Evolutionary conservation across 257 asterid genomes (phyloP).

Genomic region (Nemophila menziesii): DNA sequence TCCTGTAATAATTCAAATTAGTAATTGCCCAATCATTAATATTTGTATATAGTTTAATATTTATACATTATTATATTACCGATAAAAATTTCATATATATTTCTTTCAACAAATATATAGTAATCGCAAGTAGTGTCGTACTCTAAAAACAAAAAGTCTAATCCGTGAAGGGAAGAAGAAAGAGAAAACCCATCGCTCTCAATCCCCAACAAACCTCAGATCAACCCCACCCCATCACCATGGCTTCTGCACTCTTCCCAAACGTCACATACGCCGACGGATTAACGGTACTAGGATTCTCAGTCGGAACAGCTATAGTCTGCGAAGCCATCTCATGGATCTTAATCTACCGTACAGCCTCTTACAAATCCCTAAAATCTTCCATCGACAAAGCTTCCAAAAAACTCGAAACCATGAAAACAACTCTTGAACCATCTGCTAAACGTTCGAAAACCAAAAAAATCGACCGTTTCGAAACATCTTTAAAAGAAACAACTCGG

Average conservation of each 20-base stretch:
- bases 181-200: background rate
- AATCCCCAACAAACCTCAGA: background rate
- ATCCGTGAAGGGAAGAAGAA: background rate
- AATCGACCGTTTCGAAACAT: slow-evolving; percentile 80
- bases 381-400: slow-evolving; percentile 91
- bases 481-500: slow-evolving; percentile 82
- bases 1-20: no score
- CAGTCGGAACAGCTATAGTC: slow-evolving; percentile 67
- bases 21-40: no score
- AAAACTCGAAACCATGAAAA: slow-evolving; percentile 87
- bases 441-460: slow-evolving; percentile 53
- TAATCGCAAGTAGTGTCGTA: background rate
- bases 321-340: slow-evolving; percentile 95
- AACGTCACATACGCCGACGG: slow-evolving; percentile 53
- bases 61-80: no score
- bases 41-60: no score
- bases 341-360: slow-evolving; percentile 80
- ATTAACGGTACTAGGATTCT: slow-evolving; percentile 61
- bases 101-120: no score
- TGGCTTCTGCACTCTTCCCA: slow-evolving; percentile 52
- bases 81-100: no score
- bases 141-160: background rate
- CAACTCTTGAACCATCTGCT: slow-evolving; percentile 21
- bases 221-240: slow-evolving; percentile 6
- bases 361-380: slow-evolving; percentile 90